These are phyloP conservation scores for Leccinum insolens DNA, from an alignment of 1,284 basidiomycete species.

Conservation along the genomic window DNA sequence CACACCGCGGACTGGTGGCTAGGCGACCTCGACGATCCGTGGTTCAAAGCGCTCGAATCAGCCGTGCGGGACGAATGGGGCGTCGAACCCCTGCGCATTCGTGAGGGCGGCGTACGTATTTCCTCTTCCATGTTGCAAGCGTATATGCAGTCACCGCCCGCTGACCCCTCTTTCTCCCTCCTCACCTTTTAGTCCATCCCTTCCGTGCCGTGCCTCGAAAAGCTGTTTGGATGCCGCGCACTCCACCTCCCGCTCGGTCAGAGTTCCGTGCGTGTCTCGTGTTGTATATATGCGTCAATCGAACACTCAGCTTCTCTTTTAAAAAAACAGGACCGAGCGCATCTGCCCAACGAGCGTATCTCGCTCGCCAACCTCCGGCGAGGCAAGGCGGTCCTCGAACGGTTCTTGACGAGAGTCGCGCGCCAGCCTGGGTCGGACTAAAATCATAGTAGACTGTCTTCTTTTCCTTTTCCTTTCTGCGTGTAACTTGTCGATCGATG, in stretches of 20 bases:
- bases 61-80: slow-evolving; percentile 89
- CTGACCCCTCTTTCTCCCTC: not conserved
- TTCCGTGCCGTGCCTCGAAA: slow-evolving; percentile 90
- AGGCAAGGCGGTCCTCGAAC: slow-evolving; percentile 75
- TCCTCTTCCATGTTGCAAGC: not conserved
- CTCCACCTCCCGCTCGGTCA: slow-evolving; percentile 91
- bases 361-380: slow-evolving; percentile 74
- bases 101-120: slow-evolving; percentile 88
- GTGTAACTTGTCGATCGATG: not conserved
- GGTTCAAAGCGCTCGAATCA: slow-evolving; percentile 82
- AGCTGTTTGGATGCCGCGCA: slow-evolving; percentile 82
- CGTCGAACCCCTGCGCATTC: slow-evolving; percentile 80
- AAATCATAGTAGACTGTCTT: not conserved
- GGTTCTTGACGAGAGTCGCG: slow-evolving; percentile 58
- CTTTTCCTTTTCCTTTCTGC: not conserved
- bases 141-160: not conserved
- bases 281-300: not conserved
- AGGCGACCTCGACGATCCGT: slow-evolving; percentile 79
- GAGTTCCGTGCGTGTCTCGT: slow-evolving; percentile 58
- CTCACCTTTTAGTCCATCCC: slow-evolving; percentile 72
- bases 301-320: not conserved
- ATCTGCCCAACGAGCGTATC: slow-evolving; percentile 86
- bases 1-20: slow-evolving; percentile 97
- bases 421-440: not conserved
- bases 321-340: slow-evolving; percentile 75